Percentiles rank a stretch among this genome's conserved stretches.
These are phyloP conservation scores for Colletotrichum theobromicola DNA, from an alignment of 2,329 filamentous ascomycete genomes.

Conservation along the genomic window DNA sequence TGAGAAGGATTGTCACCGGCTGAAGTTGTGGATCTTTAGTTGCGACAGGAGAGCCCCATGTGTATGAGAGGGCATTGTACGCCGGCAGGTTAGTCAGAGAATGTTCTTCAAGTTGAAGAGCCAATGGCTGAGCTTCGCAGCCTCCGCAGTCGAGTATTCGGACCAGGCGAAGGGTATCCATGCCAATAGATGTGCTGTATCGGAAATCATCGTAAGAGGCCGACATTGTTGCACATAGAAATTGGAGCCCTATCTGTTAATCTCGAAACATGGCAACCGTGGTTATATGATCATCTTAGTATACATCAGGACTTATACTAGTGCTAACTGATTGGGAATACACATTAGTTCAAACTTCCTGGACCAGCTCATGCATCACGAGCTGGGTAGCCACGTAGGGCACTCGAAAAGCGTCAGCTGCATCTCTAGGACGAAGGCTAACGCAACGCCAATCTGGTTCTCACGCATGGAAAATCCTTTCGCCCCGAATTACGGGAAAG, in stretches of 20 bases:
- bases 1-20: not conserved
- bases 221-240: not conserved
- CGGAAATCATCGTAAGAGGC: not conserved
- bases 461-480: not conserved
- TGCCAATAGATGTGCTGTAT: not conserved
- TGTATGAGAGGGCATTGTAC: conserved; percentile 13
- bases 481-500: too few species aligned
- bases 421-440: not conserved
- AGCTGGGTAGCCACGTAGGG: not conserved
- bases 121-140: not conserved
- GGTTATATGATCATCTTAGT: not conserved
- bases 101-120: conserved; percentile 1
- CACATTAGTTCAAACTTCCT: not conserved
- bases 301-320: not conserved
- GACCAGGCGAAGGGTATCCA: not conserved
- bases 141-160: not conserved
- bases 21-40: not conserved
- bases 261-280: not conserved
- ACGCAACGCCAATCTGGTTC: conserved; percentile 1
- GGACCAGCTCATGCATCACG: not conserved
- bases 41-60: not conserved
- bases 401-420: conserved; percentile 1
- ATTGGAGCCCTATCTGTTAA: not conserved
- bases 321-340: not conserved
- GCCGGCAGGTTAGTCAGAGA: not conserved